phyloP scores from a whole-genome alignment of 1,284 basidiomycete species.

The Rhodotorula sp. region DNA sequence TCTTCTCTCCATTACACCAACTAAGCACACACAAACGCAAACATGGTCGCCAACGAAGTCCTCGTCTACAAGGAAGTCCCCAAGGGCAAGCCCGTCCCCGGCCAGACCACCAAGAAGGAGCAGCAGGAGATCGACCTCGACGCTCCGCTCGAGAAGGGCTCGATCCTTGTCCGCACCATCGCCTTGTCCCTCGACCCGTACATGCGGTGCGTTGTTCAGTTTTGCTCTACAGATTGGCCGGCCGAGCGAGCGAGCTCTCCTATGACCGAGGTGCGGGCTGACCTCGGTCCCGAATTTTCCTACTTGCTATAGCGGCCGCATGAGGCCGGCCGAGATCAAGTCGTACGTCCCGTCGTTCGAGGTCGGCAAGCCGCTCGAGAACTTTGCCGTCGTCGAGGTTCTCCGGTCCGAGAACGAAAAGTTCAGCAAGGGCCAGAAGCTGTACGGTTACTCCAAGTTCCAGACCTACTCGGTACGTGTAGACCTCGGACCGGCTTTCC shows the following conservation, averaged over 20 bases:
- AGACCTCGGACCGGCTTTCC: too few relatives aligned
- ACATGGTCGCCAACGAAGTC: constrained; percentile 34
- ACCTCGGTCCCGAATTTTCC: constrained; percentile 1
- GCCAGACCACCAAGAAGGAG: constrained; percentile 52
- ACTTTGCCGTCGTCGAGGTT: constrained; percentile 39
- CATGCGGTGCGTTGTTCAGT: background rate
- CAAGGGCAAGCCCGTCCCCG: constrained; percentile 14
- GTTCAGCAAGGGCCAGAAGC: constrained; percentile 28
- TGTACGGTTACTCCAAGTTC: constrained; percentile 31
- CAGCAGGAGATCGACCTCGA: constrained; percentile 57
- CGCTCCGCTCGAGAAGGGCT: constrained; percentile 55
- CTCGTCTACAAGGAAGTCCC: constrained; percentile 51
- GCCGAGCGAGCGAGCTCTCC: background rate
- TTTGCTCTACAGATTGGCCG: background rate
- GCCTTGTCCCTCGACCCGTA: constrained; percentile 48
- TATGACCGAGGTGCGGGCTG: background rate
- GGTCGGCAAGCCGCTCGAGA: constrained; percentile 32
- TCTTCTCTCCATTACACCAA: background rate
- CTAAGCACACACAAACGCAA: background rate
- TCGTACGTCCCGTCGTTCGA: constrained; percentile 38
- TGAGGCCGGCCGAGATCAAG: constrained; percentile 32
- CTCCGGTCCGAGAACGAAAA: constrained; percentile 22
- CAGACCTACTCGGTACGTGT: constrained; percentile 23
- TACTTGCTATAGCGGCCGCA: constrained; percentile 28
- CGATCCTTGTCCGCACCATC: constrained; percentile 57